Evolutionary conservation across 2,329 filamentous ascomycete genomes (phyloP), one percentile per base, ranked within the genome.

Genomic region (Emergomyces orientalis): DNA sequence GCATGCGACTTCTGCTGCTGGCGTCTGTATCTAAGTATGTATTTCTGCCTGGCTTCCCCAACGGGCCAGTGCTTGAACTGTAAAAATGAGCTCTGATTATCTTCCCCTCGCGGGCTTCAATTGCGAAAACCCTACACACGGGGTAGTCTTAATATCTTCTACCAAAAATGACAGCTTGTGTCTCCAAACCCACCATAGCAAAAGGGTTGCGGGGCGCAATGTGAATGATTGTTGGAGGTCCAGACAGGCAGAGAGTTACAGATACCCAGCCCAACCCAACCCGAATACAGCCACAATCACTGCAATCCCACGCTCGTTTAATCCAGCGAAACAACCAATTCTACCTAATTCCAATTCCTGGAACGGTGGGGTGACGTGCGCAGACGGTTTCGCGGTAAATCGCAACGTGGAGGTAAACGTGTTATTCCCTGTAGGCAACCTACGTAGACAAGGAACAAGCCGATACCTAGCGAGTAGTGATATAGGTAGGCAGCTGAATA

Each of bases 1-100:
- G 62, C 63, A 60, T 60, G 58, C 58, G 56, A 13, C 34, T 58
- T 45, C 13, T 58, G 32, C 49, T 52, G 49, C 19, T 52, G 49
- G 14, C 22, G 43, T 47, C 45, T 25, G 8, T 25, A 47, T 47
- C 7, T 22, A 25, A 25, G 6, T 47, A 47, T 47, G 22, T 47
- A 45, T 47, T 47, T 47, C n/a, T 25, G n/a, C 45, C 45, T 25
- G 22, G 9, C 45, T 47, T 47, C n/a, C 45, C n/a, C 45, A 25
- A 25, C 22, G 5, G 3, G 45, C 11, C 9, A 47, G 22, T 25
- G n/a, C 3, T 22, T 25, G 45, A 47, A 47, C 13, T 13, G 22
- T 25, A 22, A 47, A 47, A 47, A 25, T 11, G 45, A 47, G 11
- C n/a, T 7, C 1, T n/a, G 45, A 4, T 5, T 47, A 25, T 47